Evolutionary conservation across 176 grass and related monocot genomes (phyloP).

Genomic region (Microstegium vimineum): DNA sequence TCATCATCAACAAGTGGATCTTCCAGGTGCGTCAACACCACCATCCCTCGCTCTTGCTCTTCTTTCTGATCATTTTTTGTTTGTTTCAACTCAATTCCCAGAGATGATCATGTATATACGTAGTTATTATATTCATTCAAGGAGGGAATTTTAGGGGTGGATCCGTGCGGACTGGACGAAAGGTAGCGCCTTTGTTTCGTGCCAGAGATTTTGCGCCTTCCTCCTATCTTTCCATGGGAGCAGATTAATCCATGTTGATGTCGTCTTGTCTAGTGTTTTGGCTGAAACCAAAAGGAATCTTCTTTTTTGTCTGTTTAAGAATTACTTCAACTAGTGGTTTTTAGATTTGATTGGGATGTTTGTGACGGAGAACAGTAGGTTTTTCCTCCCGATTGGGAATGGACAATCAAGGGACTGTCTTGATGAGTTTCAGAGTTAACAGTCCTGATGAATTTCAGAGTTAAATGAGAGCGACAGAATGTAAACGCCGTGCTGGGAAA

Average conservation of each 20-base stretch:
- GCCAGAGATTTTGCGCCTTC: background rate
- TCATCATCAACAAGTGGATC: constrained; percentile 99
- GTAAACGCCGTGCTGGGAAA: background rate
- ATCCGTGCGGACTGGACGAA: constrained; percentile 8
- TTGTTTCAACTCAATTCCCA: background rate
- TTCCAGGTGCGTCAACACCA: constrained; percentile 55
- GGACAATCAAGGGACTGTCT: background rate
- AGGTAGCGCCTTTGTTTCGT: background rate
- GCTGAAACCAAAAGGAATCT: background rate
- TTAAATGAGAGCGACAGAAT: background rate
- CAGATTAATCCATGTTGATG: background rate
- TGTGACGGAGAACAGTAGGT: background rate
- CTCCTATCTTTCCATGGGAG: no score
- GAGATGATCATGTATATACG: background rate
- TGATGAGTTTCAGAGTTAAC: background rate
- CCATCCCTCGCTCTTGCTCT: background rate
- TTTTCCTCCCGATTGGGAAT: background rate
- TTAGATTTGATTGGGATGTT: background rate
- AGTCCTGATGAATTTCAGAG: background rate
- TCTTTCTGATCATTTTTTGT: rapidly evolving
- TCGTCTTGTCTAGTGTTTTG: background rate
- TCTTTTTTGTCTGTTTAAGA: background rate
- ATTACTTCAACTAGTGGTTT: background rate
- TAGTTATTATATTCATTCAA: background rate
- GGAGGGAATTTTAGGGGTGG: background rate